phyloP scores from a whole-genome alignment of 345 rosid species.

The Citrus cavaleriei region DNA sequence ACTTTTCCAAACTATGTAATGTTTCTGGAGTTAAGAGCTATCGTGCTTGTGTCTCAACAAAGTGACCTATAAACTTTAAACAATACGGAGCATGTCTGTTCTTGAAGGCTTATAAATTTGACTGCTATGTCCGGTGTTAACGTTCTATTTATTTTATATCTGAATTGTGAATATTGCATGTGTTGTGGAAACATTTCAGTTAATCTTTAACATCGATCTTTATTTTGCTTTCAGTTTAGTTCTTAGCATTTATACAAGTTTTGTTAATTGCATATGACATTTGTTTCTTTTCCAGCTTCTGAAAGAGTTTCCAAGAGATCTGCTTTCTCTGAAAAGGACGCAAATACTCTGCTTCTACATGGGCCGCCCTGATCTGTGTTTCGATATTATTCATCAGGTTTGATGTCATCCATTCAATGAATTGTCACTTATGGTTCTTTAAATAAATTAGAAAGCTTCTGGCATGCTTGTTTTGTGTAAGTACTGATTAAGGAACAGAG shows the following conservation, averaged over 20 bases:
- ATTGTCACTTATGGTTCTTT: not conserved
- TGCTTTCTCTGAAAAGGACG: constrained; percentile 70
- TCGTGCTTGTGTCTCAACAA: not conserved
- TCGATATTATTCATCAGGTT: constrained; percentile 69
- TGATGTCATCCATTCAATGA: constrained; percentile 13
- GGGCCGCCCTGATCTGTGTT: constrained; percentile 63
- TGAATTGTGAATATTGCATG: not conserved
- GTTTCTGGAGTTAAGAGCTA: not conserved
- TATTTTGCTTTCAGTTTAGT: constrained; percentile 5
- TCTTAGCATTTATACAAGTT: not conserved
- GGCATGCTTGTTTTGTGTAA: not conserved
- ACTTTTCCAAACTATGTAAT: not conserved
- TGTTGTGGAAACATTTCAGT: constrained; percentile 2
- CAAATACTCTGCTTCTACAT: constrained; percentile 71
- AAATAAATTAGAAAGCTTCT: not conserved
- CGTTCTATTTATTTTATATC: not conserved
- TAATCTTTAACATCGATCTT: not conserved
- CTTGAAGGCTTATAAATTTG: not conserved
- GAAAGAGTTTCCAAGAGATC: constrained; percentile 65
- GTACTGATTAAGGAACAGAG: not conserved
- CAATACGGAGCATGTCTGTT: not conserved
- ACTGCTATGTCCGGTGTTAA: not conserved
- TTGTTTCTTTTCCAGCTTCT: constrained; percentile 53
- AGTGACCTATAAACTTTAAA: not conserved
- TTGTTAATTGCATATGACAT: constrained; percentile 7